Base-by-base conservation (phyloP, 2,329 filamentous ascomycete genomes). In the Colletotrichum navitas region DNA sequence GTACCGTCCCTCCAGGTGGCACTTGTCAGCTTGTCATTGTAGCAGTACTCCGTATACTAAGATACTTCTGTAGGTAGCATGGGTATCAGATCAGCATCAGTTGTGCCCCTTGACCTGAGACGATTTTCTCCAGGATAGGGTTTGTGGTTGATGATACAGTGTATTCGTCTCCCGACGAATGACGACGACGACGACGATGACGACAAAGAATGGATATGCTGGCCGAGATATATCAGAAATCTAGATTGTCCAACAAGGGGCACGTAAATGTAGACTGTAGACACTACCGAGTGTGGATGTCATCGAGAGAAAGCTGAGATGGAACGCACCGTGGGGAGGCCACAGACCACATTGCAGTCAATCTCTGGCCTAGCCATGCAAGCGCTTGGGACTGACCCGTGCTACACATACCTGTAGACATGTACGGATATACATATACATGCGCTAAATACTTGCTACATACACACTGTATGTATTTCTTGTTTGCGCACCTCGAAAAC, bases 81-180 rank as follows among this genome's bases (percentile, higher is more conserved):
- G 52, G 26, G 54, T 64, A 60, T 68, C 66, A 60, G 36, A 68
- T 72, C 26, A 51, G 65, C 66, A 59, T 68, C 65, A 66, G n/a
- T 47, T 49, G 41, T 21, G 41, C 62, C 67, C 62, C 63, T 66
- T 56, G 67, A 66, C 49, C 56, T 43, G 39, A 58, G 12, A 59
- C 32, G 36, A 68, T 63, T 34, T 45, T 49, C 51, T 59, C 64
- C 39, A 29, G 54, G 66, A 51, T 49, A 69, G 32, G 69, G 62
- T 32, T 32, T 26, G 45, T 47, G 43, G 29, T 18, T 26, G 14
- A 21, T 16, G 12, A 24, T 47, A 12, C 45, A 24, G 45, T 24
- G 47, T 61, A 47, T 71, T 54, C 63, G 54, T 52, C 65, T 60
- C 32, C 29, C 11, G n/a, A 45, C 43, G 41, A 11, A 36, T 11